A percentile compares a stretch with the other conserved stretches of the same genome.
Conservation (phyloP, 257 asterid species). For the Solanum paucissectum region DNA sequence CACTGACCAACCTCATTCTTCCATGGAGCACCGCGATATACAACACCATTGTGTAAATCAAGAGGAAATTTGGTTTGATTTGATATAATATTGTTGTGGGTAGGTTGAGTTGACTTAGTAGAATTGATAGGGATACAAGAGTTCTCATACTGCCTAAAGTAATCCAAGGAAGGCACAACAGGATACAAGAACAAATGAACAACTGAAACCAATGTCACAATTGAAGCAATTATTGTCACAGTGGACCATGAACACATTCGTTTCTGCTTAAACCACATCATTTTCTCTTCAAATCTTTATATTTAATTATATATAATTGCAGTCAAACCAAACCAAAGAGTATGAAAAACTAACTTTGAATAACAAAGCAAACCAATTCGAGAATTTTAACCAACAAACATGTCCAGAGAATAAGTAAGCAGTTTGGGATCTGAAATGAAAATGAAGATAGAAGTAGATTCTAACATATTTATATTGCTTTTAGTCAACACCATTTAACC, state of each 20-base stretch:
- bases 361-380: not conserved
- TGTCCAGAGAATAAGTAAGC: not conserved
- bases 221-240: constrained; percentile 45
- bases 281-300: constrained; percentile 20
- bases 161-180: constrained; percentile 43
- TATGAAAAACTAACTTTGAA: too few species aligned
- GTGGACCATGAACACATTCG: constrained; percentile 86
- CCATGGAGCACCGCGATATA: constrained; percentile 86
- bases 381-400: not conserved
- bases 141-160: constrained; percentile 37
- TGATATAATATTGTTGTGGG: constrained; percentile 5
- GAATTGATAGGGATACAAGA: constrained; percentile 28
- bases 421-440: not conserved
- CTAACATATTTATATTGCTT: not conserved
- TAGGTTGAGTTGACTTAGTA: constrained; percentile 2
- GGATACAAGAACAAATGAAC: constrained; percentile 70
- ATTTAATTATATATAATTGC: not conserved
- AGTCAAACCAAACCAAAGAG: not conserved
- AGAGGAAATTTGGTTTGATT: constrained; percentile 29
- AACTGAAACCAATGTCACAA: constrained; percentile 54
- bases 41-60: constrained; percentile 62
- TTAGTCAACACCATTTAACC: not conserved
- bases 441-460: not conserved
- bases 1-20: constrained; percentile 78
- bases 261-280: constrained; percentile 72